Percentiles rank a stretch among this genome's conserved stretches.
Evolutionary conservation across 192 early-diverging fungal genomes (phyloP).

Genomic region (Glomus cerebriforme): DNA sequence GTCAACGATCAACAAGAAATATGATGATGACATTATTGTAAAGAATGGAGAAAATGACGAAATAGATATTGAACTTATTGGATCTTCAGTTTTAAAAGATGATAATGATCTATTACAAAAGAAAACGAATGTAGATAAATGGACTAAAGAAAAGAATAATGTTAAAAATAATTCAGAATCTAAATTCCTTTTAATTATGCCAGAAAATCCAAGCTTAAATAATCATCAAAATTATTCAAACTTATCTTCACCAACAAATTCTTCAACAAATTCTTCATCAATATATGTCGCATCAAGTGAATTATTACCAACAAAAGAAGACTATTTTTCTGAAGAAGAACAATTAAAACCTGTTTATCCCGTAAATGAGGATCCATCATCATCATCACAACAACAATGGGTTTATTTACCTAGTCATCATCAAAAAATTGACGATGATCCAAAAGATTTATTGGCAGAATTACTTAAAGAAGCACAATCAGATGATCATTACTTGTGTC

Average conservation of each 20-base stretch:
- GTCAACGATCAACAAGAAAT: background rate
- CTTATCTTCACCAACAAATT: background rate
- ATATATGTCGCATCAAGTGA: background rate
- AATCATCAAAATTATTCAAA: background rate
- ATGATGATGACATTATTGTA: background rate
- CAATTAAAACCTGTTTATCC: background rate
- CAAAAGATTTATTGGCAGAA: background rate
- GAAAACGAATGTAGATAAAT: background rate
- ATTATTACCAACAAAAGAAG: background rate
- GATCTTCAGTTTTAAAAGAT: background rate
- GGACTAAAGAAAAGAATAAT: background rate
- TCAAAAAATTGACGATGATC: background rate
- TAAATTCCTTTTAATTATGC: background rate
- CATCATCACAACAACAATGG: constrained; percentile 14
- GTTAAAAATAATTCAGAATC: background rate
- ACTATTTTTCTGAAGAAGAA: background rate
- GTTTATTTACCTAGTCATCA: constrained; percentile 4
- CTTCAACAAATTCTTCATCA: background rate
- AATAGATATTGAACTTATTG: background rate
- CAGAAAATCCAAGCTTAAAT: background rate
- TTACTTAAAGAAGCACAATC: constrained; percentile 20
- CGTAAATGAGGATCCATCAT: background rate
- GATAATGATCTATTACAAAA: background rate
- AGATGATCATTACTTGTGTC: constrained; percentile 4
- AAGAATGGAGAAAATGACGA: background rate